Base-by-base conservation (phyloP, 2,329 filamentous ascomycete species). In the Colletotrichum trifolii region DNA sequence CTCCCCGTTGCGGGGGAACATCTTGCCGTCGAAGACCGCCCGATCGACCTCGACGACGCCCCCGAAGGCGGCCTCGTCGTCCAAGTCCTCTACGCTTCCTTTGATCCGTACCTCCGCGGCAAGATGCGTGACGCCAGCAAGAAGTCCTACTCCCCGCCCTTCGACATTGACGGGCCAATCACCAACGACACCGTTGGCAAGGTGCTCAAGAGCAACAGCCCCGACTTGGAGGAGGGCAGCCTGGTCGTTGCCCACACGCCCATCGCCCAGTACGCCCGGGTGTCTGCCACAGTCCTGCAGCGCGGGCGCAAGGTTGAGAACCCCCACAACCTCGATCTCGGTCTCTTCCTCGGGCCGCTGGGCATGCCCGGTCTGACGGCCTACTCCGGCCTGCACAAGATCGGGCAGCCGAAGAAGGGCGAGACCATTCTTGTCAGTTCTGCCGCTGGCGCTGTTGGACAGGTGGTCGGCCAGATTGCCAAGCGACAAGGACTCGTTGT, bases 61-160 rank as follows among this genome's bases (percentile, higher is more conserved):
- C 84, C 88, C 25, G 76, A 85, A 45, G 90, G 91, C 67, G 89
- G 93, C 40, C 75, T 96, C 49, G 87, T 87, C 35, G 79, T 90
- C 68, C 87, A 93, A 79, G 86, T 91, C 70, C 85, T 90, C 72
- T 93, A 91, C 76, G 83, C 89, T 67, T 94, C 91, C 38, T 91
- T 91, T 78, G 93, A 97, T 76, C 93, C 93, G 1, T 97, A 96
- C 81, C 87, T 92, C 82, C 91, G 94, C 60, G 91, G 91, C 66
- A 87, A 87, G 70, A 94, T 97, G 91, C 89, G 92, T 46, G 78
- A 83, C 46, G 73, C 90, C 5, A 75, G 79, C 73, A 63, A 25
- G 6, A 87, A 91, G 78, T 93, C 91, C 8, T 96, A 94, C 81
- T 75, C 82, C 15, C 82, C 89, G 2, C 77, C 90, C 1, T 93